Evolutionary conservation across 208 protist species (phyloP).

Genomic region (Herpetomonas tarakana): DNA sequence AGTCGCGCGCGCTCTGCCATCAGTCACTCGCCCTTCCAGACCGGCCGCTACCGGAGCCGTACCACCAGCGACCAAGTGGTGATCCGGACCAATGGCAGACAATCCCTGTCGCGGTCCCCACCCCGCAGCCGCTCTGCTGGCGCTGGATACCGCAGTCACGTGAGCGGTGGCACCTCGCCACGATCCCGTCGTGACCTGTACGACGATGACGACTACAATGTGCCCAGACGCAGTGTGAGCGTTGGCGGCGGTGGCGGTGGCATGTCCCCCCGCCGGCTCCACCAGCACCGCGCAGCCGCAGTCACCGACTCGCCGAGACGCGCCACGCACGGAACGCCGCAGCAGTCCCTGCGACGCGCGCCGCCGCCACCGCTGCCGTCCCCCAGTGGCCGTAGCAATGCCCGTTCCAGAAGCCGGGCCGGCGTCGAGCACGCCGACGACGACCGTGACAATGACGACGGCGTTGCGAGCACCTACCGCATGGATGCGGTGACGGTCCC

Average conservation of each 20-base stretch:
- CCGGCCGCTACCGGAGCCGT: neutral
- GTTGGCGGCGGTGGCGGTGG: neutral
- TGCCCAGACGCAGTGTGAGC: neutral
- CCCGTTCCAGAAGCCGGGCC: neutral
- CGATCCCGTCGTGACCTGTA: too few relatives aligned
- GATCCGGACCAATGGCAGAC: neutral
- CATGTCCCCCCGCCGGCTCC: neutral
- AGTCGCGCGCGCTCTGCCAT: neutral
- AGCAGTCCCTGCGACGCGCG: slow-evolving; percentile 5
- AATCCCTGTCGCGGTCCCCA: neutral
- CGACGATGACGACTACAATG: neutral
- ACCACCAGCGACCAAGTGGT: neutral
- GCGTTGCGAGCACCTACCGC: slow-evolving; percentile 4
- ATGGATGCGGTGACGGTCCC: slow-evolving; percentile 37
- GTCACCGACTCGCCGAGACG: too few relatives aligned
- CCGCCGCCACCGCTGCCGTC: slow-evolving; percentile 4
- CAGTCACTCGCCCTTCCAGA: neutral
- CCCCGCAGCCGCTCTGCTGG: neutral
- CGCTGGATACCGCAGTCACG: neutral
- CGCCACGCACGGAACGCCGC: neutral
- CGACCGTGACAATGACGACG: neutral
- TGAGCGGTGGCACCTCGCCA: neutral
- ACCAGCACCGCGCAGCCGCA: slow-evolving; percentile 1
- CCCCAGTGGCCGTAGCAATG: neutral
- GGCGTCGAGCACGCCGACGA: neutral